Evolutionary conservation across 306 rosid genomes (phyloP), one percentile per base, ranked within the genome.

Genomic region (Corylus americana): DNA sequence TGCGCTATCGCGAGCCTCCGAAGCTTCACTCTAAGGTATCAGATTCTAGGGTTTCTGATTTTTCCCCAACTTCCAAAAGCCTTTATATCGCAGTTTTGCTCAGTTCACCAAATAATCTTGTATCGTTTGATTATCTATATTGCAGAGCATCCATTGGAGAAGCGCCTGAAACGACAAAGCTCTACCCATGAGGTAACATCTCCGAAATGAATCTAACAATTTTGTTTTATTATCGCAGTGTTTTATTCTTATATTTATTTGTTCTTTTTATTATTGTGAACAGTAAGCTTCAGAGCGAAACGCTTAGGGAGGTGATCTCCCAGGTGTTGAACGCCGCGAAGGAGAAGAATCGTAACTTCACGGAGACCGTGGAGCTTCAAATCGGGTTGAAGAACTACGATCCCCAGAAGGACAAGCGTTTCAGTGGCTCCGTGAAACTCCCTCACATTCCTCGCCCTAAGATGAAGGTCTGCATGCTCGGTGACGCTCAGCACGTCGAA

Each of bases 401-500:
- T 49, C 97, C 97, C 2, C 97, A 93, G 16, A 93, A 93, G 84
- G 97, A 93, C 68, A 93, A 93, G 86, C 94, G 97, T 47, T 93
- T 93, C 66, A 91, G 96, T 54, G 97, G 96, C 27, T 91, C 96
- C 13, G 96, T 93, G 8, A 91, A 87, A 78, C 78, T 93, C 86
- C 97, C 96, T 0, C 94, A 93, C 78, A 93, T 93, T 11, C 97
- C 97, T 48, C 88, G 97, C 9, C 97, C 97, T 8, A 91, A 91
- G 86, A 93, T 93, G 97, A 93, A 88, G 71, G 82, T 93, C 10
- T 93, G 97, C 81, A 93, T 93, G 97, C 96, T 93, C 54, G 97
- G 97, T 27, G 97, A 93, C 84, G 97, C 97, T 49, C 94, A 88
- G 74, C 97, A 93, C 55, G 96, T 93, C 37, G 97, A 93, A 73